Percentiles rank a stretch among this genome's conserved stretches.
Evolutionary conservation across 2,329 filamentous ascomycete species (phyloP).

Genomic region (Aspergillus sergii): DNA sequence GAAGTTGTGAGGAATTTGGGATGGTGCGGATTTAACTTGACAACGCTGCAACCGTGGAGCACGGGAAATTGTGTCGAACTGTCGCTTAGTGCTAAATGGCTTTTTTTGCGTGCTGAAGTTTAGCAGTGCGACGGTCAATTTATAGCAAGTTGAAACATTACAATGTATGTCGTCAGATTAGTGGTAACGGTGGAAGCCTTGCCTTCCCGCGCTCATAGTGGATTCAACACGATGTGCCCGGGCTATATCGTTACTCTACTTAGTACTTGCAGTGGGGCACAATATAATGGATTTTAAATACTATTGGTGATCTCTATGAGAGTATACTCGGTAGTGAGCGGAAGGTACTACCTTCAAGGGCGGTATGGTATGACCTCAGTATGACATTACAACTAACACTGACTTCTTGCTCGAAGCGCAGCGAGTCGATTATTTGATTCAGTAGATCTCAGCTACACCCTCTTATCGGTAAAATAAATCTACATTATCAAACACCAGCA

Average conservation of each 20-base stretch:
- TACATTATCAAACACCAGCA: conserved; percentile 11
- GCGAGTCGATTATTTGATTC: background rate
- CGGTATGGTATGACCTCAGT: conserved; percentile 11
- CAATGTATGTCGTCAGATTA: background rate
- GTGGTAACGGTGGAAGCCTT: background rate
- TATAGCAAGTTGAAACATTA: background rate
- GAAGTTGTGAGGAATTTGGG: conserved; percentile 77
- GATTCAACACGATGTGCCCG: background rate
- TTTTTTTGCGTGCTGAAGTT: conserved; percentile 87
- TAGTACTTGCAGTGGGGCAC: background rate
- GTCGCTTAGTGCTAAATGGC: conserved; percentile 75
- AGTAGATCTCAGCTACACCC: background rate
- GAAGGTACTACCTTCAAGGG: background rate
- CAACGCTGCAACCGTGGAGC: conserved; percentile 75
- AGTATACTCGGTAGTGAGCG: background rate
- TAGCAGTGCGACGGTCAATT: conserved; percentile 44
- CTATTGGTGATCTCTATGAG: background rate
- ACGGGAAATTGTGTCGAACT: conserved; percentile 54
- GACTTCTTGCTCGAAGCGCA: background rate
- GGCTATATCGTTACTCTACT: background rate
- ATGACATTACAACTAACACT: conserved; percentile 1
- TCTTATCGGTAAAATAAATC: background rate
- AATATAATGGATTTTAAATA: background rate
- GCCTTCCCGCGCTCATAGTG: background rate
- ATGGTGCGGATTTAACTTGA: conserved; percentile 89